Conservation (phyloP, 768 basidiomycete species). For the Tylopilus sp. region DNA sequence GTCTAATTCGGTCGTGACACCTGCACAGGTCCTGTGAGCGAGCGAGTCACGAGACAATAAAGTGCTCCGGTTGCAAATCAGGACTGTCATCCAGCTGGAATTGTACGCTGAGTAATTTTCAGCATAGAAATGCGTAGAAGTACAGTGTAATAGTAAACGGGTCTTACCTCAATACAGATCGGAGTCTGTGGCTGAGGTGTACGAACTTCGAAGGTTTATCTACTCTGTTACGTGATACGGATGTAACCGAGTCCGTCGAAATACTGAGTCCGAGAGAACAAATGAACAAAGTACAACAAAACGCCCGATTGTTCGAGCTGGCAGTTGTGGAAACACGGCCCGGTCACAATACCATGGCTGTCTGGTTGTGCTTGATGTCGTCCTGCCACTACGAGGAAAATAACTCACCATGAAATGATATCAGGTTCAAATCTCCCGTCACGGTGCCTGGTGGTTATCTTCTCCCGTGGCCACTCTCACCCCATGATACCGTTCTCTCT, state of each 20-base stretch:
- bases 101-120: conserved; percentile 15
- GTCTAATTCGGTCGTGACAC: too few relatives aligned
- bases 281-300: too few relatives aligned
- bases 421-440: background rate
- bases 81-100: conserved; percentile 22
- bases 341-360: conserved; percentile 9
- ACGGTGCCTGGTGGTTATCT: background rate
- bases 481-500: too few relatives aligned
- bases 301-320: too few relatives aligned
- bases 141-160: too few relatives aligned
- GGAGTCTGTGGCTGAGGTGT: too few relatives aligned
- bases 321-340: conserved; percentile 22
- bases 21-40: background rate
- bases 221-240: too few relatives aligned
- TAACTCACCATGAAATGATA: background rate
- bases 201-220: too few relatives aligned
- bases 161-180: too few relatives aligned
- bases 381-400: conserved; percentile 7
- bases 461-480: background rate
- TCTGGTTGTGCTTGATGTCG: conserved; percentile 25
- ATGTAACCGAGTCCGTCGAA: too few relatives aligned
- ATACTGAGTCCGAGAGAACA: too few relatives aligned
- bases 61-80: conserved; percentile 30
- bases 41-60: background rate
- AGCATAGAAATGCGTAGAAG: background rate